Base-by-base conservation (phyloP, 768 basidiomycete genomes). In the Amanita jacksonii region DNA sequence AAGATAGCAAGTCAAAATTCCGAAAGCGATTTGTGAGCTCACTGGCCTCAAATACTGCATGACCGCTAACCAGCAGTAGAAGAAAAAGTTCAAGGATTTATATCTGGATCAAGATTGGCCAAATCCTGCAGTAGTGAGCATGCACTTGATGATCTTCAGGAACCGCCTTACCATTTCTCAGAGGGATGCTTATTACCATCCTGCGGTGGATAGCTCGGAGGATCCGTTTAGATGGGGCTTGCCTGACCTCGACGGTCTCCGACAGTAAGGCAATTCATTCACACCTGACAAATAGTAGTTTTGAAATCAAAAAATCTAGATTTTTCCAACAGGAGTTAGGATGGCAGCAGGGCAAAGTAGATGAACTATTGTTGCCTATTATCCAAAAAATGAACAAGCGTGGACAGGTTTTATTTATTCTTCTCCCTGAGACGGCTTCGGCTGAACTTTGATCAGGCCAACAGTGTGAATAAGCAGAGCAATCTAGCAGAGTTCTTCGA, bases 151-250 rank as follows among this genome's bases (percentile, higher is more conserved):
- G 8, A 33, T 23, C 35, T 20, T 22, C 16, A n/a, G 41, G 33
- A 38, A 4, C 41, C 49, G 4, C 43, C 27, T 48, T 10, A 48
- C 19, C 9, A 37, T 35, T 8, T 15, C 40, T 33, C 56, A 96
- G 91, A 70, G 85, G 46, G 89, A 94, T 47, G 94, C 90, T 7
- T 99, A 99, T 61, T 85, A 86, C 56, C 79, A 91, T 55, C 94
- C 94, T 0, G 76, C 81, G 0, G 85, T 94, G 5, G 92, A 97
- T 57, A 76, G 78, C 30, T 94, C 91, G 1, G 82, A 91, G 44
- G 93, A 97, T 50, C 81, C 86, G 0, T 98, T 99, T 60, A 88
- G 90, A 54, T 99, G 94, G 94, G 92, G 89, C 3, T 66, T 92
- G 49, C 90, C 93, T n/a, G 96, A 98, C 58, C 76, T 99, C 1